Conservation (phyloP, 306 rosid species). For the Alnus rubra region DNA sequence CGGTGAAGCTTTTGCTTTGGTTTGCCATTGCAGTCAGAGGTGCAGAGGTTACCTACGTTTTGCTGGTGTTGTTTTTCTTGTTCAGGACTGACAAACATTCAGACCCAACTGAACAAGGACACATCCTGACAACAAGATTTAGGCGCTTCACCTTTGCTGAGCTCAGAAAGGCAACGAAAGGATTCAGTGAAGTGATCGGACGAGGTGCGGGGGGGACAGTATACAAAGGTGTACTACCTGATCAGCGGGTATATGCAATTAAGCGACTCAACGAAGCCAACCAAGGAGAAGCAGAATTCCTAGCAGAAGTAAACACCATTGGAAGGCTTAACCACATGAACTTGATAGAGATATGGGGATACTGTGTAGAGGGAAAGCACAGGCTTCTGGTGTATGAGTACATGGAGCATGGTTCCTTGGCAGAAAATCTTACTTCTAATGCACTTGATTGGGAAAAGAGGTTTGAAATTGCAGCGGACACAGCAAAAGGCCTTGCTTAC, state of each 20-base stretch:
- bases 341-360: constrained; percentile 45
- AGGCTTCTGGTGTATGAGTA: constrained; percentile 40
- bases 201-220: constrained; percentile 40
- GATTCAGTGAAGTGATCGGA: constrained; percentile 37
- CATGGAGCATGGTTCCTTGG: constrained; percentile 37
- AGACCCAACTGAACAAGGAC: not conserved
- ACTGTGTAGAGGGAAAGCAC: constrained; percentile 37
- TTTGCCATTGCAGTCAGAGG: constrained; percentile 33
- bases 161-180: constrained; percentile 29
- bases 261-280: constrained; percentile 26
- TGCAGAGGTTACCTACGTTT: constrained; percentile 20
- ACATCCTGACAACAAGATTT: constrained; percentile 28
- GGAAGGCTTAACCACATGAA: constrained; percentile 39
- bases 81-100: not conserved
- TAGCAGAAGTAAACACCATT: constrained; percentile 36
- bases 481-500: constrained; percentile 44
- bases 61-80: constrained; percentile 23
- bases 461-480: constrained; percentile 39
- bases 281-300: constrained; percentile 43
- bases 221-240: constrained; percentile 31
- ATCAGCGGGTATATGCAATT: constrained; percentile 31
- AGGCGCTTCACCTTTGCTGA: constrained; percentile 28
- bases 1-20: constrained; percentile 26
- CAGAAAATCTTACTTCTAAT: constrained; percentile 17
- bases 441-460: constrained; percentile 31